Percentiles rank a stretch among this genome's conserved stretches.
Conservation (phyloP, 306 rosid species). For the Alnus glutinosa region DNA sequence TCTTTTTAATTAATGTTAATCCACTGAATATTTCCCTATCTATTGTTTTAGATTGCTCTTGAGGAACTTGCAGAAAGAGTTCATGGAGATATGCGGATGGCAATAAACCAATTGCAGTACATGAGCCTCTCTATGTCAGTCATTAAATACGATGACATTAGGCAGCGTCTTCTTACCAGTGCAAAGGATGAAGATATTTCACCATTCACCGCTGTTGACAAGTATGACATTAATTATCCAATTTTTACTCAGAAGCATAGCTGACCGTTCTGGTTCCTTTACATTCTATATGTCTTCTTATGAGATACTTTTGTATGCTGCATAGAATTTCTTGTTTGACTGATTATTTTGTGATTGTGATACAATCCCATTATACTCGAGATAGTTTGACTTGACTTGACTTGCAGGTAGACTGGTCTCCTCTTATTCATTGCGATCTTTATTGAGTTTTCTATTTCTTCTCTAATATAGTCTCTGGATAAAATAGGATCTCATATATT, state of each 20-base stretch:
- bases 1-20: background rate
- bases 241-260: background rate
- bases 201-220: conserved; percentile 95
- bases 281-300: background rate
- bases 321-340: conserved; percentile 6
- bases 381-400: background rate
- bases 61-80: conserved; percentile 95
- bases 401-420: background rate
- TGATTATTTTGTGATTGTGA: background rate
- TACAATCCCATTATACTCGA: background rate
- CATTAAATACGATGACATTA: conserved; percentile 77
- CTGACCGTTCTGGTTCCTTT: background rate
- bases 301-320: background rate
- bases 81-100: conserved; percentile 97
- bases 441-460: background rate
- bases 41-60: conserved; percentile 71
- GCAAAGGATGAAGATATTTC: conserved; percentile 95
- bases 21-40: conserved; percentile 9
- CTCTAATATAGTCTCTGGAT: background rate
- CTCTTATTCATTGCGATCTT: background rate
- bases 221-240: conserved; percentile 45
- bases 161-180: conserved; percentile 68
- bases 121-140: conserved; percentile 91
- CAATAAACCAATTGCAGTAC: conserved; percentile 86
- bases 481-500: conserved; percentile 10